phyloP scores from a whole-genome alignment of 148 eudicot genomes.

The Mesembryanthemum crystallinum region DNA sequence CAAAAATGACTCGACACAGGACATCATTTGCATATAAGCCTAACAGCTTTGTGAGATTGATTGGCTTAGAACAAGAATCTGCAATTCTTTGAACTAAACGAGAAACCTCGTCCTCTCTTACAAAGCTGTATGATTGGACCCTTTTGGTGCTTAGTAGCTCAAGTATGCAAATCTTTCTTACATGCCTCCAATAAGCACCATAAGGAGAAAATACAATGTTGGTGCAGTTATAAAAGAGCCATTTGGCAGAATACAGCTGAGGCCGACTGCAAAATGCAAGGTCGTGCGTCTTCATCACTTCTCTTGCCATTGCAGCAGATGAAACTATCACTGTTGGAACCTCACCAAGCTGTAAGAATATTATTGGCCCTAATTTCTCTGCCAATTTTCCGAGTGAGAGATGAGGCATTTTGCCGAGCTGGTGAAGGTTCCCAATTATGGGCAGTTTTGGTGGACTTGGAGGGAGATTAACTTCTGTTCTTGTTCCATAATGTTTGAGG shows the following conservation, averaged over 20 bases:
- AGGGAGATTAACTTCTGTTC: conserved; percentile 27
- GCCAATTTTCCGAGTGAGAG: conserved; percentile 36
- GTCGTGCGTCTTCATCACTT: conserved; percentile 52
- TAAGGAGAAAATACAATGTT: conserved; percentile 50
- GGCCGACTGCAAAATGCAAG: conserved; percentile 44
- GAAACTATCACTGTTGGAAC: conserved; percentile 48
- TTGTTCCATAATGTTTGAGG: not conserved
- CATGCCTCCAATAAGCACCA: conserved; percentile 53
- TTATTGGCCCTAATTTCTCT: conserved; percentile 42
- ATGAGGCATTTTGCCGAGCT: conserved; percentile 45
- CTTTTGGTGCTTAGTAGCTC: conserved; percentile 45
- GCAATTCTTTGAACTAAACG: conserved; percentile 35
- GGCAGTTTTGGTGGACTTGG: conserved; percentile 55
- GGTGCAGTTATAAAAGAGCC: conserved; percentile 46
- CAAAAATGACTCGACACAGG: conserved; percentile 43
- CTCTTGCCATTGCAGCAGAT: conserved; percentile 42
- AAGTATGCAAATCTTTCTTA: conserved; percentile 42
- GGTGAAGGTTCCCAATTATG: conserved; percentile 66
- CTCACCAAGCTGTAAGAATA: conserved; percentile 46
- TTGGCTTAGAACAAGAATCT: conserved; percentile 17
- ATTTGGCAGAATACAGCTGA: conserved; percentile 40
- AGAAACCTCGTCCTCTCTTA: conserved; percentile 51
- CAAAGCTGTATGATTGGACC: conserved; percentile 41
- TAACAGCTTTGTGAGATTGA: conserved; percentile 34
- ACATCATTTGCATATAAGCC: conserved; percentile 43